These are phyloP conservation scores for Penicillium pulvis DNA, from an alignment of 495 filamentous ascomycete species.

Conservation along the genomic window DNA sequence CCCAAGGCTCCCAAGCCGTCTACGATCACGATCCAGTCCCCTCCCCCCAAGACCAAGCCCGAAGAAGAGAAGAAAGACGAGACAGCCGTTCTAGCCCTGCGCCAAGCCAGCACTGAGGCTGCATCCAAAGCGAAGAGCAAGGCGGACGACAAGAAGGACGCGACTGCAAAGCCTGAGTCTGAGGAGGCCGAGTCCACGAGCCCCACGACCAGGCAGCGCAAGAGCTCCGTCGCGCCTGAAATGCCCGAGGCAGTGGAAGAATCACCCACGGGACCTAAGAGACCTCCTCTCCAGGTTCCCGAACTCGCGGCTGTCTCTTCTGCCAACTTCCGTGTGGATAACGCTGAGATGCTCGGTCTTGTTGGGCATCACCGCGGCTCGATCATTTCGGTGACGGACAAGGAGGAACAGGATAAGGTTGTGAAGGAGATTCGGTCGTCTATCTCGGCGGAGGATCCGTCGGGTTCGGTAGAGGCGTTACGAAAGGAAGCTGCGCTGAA, in stretches of 20 bases:
- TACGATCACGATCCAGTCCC: slow-evolving; percentile 48
- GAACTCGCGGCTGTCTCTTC: slow-evolving; percentile 47
- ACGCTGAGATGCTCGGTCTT: slow-evolving; percentile 42
- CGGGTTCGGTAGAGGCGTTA: slow-evolving; percentile 24
- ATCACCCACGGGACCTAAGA: slow-evolving; percentile 28
- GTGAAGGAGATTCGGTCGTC: slow-evolving; percentile 43
- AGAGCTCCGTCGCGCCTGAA: slow-evolving; percentile 37
- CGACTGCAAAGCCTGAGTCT: slow-evolving; percentile 14
- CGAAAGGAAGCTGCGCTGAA: slow-evolving; percentile 31
- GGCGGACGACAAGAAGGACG: slow-evolving; percentile 23
- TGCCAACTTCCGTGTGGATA: slow-evolving; percentile 47
- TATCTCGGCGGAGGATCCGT: slow-evolving; percentile 32
- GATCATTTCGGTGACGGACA: slow-evolving; percentile 38
- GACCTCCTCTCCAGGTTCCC: slow-evolving; percentile 38
- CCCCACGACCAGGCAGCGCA: slow-evolving; percentile 14
- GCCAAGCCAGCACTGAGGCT: slow-evolving; percentile 69
- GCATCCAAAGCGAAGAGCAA: slow-evolving; percentile 60
- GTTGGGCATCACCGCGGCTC: slow-evolving; percentile 48
- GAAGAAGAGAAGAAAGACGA: slow-evolving; percentile 36
- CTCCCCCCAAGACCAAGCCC: slow-evolving; percentile 36
- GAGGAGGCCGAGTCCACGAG: slow-evolving; percentile 11
- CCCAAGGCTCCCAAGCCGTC: slow-evolving; percentile 38
- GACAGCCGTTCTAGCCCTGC: slow-evolving; percentile 56
- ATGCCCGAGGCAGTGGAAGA: slow-evolving; percentile 34
- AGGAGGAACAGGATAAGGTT: slow-evolving; percentile 41